Evolutionary conservation across 2,329 filamentous ascomycete species (phyloP).

Genomic region (Claviceps maximensis): DNA sequence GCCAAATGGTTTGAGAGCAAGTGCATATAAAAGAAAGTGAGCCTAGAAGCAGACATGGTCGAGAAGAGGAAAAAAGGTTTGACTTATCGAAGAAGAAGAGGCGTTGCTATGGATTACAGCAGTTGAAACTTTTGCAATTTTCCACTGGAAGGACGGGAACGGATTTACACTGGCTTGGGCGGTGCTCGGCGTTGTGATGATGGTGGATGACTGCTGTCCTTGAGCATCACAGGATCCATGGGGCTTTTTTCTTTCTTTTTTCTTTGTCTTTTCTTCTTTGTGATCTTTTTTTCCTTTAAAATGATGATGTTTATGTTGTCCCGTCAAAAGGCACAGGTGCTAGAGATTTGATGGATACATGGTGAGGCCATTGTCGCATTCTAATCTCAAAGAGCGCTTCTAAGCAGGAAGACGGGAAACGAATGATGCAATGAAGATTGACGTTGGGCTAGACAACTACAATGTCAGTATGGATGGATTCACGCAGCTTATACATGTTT

Average conservation of each 20-base stretch:
- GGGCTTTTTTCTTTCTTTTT: neutral
- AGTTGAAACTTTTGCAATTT: neutral
- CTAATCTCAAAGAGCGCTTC: too few relatives aligned
- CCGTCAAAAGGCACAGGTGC: neutral
- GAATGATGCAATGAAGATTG: neutral
- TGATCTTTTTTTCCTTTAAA: too few relatives aligned
- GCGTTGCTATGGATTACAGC: neutral
- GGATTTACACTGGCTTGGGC: neutral
- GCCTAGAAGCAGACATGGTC: neutral
- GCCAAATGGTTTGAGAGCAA: conserved; percentile 41
- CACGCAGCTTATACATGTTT: too few relatives aligned
- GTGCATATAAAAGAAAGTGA: conserved; percentile 21
- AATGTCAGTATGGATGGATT: neutral
- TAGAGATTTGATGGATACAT: neutral
- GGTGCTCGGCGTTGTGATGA: neutral
- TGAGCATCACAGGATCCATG: neutral
- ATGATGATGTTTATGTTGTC: neutral
- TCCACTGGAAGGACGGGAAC: neutral
- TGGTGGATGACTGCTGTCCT: neutral
- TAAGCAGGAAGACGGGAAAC: neutral
- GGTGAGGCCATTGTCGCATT: neutral
- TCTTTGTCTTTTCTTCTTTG: neutral
- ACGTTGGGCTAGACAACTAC: neutral
- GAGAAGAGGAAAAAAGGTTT: neutral
- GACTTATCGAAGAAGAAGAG: neutral